phyloP scores from a whole-genome alignment of 129 eudicot species.

The Centella asiatica region DNA sequence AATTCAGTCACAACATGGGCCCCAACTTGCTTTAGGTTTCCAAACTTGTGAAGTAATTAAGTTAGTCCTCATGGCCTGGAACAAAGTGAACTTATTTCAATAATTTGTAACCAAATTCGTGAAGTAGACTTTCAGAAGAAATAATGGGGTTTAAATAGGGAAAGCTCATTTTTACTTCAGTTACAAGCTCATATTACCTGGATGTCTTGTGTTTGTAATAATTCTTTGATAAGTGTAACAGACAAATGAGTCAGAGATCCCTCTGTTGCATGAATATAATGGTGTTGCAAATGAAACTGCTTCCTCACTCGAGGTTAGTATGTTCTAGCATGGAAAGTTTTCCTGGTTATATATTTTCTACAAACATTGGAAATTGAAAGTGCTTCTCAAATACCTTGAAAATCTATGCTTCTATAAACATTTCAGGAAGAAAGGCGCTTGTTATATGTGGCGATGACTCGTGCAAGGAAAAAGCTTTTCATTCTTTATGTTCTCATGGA shows the following conservation, averaged over 20 bases:
- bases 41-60: too few species aligned
- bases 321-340: constrained; percentile 11
- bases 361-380: neutral
- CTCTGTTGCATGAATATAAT: constrained; percentile 82
- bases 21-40: too few species aligned
- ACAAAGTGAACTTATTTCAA: too few species aligned
- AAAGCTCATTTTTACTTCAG: neutral
- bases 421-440: constrained; percentile 86
- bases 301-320: constrained; percentile 59
- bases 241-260: constrained; percentile 93
- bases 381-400: constrained; percentile 1
- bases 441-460: constrained; percentile 86
- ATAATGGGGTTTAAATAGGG: too few species aligned
- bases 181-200: too few species aligned
- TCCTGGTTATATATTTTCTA: neutral
- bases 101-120: too few species aligned
- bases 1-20: too few species aligned
- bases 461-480: constrained; percentile 84
- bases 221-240: constrained; percentile 28
- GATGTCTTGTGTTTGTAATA: neutral
- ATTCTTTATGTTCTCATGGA: constrained; percentile 69
- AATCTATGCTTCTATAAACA: constrained; percentile 8
- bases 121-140: too few species aligned
- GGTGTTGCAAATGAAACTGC: constrained; percentile 52
- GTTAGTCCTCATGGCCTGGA: too few species aligned